Base-by-base conservation (phyloP, 2,329 filamentous ascomycete genomes). In the Trichothecium sympodiale region DNA sequence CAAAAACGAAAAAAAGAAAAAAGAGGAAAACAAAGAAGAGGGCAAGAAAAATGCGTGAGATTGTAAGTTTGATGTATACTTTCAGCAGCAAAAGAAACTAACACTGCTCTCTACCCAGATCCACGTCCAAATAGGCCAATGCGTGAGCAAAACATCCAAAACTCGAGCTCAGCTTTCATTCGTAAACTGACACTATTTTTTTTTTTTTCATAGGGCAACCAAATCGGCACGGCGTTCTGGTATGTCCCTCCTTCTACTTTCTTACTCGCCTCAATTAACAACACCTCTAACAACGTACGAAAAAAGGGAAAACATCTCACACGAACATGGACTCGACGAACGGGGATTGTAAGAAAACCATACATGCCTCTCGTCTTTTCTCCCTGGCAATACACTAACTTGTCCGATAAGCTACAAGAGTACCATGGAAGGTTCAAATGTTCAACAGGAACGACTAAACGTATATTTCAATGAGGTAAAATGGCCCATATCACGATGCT, bases 181-280 rank as follows among this genome's bases (percentile, higher is more conserved):
- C 17, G 13, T 28, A 5, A 5, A 4, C 17, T 7, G 3, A 18
- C 15, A n/a, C 16, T 23, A 8, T 25, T 6, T 25, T 25, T 6
- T 25, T 25, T 25, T 25, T 10, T 25, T 6, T 16, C 34, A 53
- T 56, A 95, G 89, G 91, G 91, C 79, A 98, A 98, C 83, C 91
- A 98, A 85, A 94, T 96, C 55, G 91, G 91, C 89, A 89, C 91
- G 75, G 91, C 91, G 70, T 98, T 98, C 79, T 98, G 91, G 83
- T 82, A 25, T 25, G 20, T 10, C 20, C 20, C 20, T 25, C n/a
- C n/a, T n/a, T n/a, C n/a, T n/a, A n/a, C n/a, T n/a, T n/a, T n/a
- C n/a, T n/a, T n/a, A n/a, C n/a, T n/a, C n/a, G n/a, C n/a, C n/a
- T n/a, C n/a, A n/a, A n/a, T n/a, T n/a, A n/a, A n/a, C n/a, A n/a